A percentile compares a stretch with the other conserved stretches of the same genome.
phyloP scores from a whole-genome alignment of 768 basidiomycete genomes.

The Lactarius indigo region DNA sequence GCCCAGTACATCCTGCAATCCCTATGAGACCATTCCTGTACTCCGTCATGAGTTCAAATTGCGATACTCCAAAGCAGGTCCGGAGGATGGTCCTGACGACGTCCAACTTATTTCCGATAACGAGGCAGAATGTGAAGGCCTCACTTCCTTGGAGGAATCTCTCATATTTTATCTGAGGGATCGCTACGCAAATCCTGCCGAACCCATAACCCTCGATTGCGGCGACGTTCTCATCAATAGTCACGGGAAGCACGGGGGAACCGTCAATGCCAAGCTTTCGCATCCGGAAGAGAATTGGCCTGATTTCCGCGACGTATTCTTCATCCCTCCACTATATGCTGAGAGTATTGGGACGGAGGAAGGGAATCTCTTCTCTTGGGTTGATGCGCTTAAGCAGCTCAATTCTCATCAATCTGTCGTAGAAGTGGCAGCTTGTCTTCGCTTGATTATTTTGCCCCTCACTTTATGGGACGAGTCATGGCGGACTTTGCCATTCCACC shows the following conservation, averaged over 20 bases:
- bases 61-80: slow-evolving; percentile 10
- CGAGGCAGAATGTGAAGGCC: slow-evolving; percentile 15
- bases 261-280: slow-evolving; percentile 2
- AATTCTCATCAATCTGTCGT: slow-evolving; percentile 4
- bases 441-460: slow-evolving; percentile 17
- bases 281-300: slow-evolving; percentile 17
- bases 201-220: slow-evolving; percentile 21
- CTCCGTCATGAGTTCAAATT: slow-evolving; percentile 22
- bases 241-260: slow-evolving; percentile 13
- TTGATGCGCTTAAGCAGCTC: slow-evolving; percentile 1
- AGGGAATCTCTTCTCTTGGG: slow-evolving; percentile 22
- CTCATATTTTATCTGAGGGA: slow-evolving; percentile 19
- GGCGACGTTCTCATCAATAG: slow-evolving; percentile 16
- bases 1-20: not conserved
- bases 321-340: slow-evolving; percentile 8
- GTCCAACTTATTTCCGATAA: slow-evolving; percentile 15
- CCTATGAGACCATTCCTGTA: slow-evolving; percentile 14
- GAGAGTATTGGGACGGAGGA: slow-evolving; percentile 3
- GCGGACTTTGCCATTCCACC: slow-evolving; percentile 33
- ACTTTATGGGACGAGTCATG: slow-evolving; percentile 19
- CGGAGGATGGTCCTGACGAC: not conserved
- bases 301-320: slow-evolving; percentile 6
- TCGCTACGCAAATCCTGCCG: slow-evolving; percentile 8
- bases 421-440: slow-evolving; percentile 13
- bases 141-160: slow-evolving; percentile 7